Evolutionary conservation across 768 basidiomycete species (phyloP).

Genomic region (Boletus vinaceobasis): DNA sequence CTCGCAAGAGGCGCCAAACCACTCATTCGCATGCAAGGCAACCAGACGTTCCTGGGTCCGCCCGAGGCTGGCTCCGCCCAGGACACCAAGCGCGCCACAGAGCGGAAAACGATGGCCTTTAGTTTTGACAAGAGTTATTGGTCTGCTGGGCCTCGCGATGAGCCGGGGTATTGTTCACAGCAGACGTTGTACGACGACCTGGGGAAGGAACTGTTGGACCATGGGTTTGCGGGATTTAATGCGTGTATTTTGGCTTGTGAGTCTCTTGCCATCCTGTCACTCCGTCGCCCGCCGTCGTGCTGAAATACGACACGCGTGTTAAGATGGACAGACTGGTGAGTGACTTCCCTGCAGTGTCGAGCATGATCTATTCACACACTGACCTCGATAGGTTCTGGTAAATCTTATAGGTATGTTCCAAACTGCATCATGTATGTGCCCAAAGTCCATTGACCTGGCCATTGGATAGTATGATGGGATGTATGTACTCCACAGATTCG

Average conservation of each 20-base stretch:
- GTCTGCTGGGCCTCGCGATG: constrained; percentile 89
- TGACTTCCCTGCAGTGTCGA: constrained; percentile 1
- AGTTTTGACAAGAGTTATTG: constrained; percentile 98
- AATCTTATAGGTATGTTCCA: constrained; percentile 77
- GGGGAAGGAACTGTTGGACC: constrained; percentile 91
- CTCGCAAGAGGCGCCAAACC: constrained; percentile 89
- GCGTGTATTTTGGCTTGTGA: constrained; percentile 98
- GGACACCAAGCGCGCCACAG: constrained; percentile 77
- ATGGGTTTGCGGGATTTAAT: constrained; percentile 95
- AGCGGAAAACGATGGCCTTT: constrained; percentile 87
- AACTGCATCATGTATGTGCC: background rate
- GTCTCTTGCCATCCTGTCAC: constrained; percentile 35
- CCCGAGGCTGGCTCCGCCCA: constrained; percentile 72
- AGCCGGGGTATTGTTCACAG: constrained; percentile 89
- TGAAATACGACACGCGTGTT: background rate
- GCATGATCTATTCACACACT: constrained; percentile 3
- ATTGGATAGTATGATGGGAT: constrained; percentile 84
- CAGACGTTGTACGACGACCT: constrained; percentile 93
- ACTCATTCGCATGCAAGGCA: constrained; percentile 93
- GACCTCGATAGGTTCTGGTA: constrained; percentile 67
- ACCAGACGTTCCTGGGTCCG: constrained; percentile 89
- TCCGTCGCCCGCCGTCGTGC: background rate
- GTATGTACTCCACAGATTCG: constrained; percentile 46
- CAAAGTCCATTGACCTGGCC: constrained; percentile 4
- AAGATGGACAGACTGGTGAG: constrained; percentile 85